Conservation (phyloP, 2,329 filamentous ascomycete genomes). For the Sclerotinia spermophila region DNA sequence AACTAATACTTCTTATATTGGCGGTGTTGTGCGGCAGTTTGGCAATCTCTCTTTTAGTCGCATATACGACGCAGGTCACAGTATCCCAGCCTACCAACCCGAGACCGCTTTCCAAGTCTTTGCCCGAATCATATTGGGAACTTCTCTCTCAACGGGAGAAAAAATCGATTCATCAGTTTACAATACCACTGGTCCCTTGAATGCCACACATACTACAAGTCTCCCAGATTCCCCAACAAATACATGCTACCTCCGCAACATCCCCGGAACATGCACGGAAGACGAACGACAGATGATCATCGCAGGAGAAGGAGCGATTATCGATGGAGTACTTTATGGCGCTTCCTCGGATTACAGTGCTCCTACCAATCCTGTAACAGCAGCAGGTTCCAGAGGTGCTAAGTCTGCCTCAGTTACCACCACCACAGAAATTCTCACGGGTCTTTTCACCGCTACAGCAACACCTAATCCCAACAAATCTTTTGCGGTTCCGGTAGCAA, state of each 20-base stretch:
- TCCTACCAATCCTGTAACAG: conserved; percentile 22
- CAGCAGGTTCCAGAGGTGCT: conserved; percentile 16
- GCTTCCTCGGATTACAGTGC: conserved; percentile 42
- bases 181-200: conserved; percentile 53
- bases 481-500: not conserved
- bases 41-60: conserved; percentile 69
- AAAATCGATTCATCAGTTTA: conserved; percentile 50
- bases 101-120: conserved; percentile 53
- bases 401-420: conserved; percentile 30
- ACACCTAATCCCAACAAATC: conserved; percentile 30
- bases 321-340: conserved; percentile 56
- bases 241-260: conserved; percentile 60
- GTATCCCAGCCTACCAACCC: conserved; percentile 54
- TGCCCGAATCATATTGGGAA: conserved; percentile 54
- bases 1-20: conserved; percentile 64
- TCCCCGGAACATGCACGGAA: conserved; percentile 51
- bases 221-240: conserved; percentile 46
- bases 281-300: conserved; percentile 48
- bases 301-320: conserved; percentile 51
- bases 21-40: conserved; percentile 70
- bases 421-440: conserved; percentile 35
- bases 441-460: conserved; percentile 36
- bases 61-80: conserved; percentile 65
- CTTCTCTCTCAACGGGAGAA: conserved; percentile 49
- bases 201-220: conserved; percentile 54